A percentile compares a stretch with the other conserved stretches of the same genome.
Evolutionary conservation across 2,329 filamentous ascomycete species (phyloP).

Genomic region (Trichophyton verrucosum): DNA sequence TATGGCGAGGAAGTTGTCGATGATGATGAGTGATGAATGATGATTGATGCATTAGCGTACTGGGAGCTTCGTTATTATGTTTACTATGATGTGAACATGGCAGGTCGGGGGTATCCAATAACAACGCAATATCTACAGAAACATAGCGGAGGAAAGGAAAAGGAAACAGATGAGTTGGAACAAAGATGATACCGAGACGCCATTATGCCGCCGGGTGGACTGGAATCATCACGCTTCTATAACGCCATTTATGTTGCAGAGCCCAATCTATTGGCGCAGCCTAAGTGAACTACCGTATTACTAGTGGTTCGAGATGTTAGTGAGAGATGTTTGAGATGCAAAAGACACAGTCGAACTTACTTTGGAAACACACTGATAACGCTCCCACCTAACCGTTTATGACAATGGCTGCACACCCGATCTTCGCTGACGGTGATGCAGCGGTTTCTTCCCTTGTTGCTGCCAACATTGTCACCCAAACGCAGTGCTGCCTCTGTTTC

Average conservation of each 20-base stretch:
- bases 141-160: slow-evolving; percentile 7
- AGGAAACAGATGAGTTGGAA: not conserved
- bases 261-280: slow-evolving; percentile 48
- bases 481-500: slow-evolving; percentile 60
- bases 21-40: slow-evolving; percentile 29
- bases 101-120: not conserved
- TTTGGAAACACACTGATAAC: slow-evolving; percentile 84
- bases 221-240: slow-evolving; percentile 11
- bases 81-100: not conserved
- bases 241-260: slow-evolving; percentile 14
- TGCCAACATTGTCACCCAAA: slow-evolving; percentile 54
- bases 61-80: not conserved
- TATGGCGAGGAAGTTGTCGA: slow-evolving; percentile 73
- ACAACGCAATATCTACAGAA: slow-evolving; percentile 8
- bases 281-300: slow-evolving; percentile 62
- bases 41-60: slow-evolving; percentile 9
- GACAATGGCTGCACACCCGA: slow-evolving; percentile 78
- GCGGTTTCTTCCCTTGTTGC: slow-evolving; percentile 46
- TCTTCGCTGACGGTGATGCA: slow-evolving; percentile 79
- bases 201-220: not conserved
- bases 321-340: not conserved
- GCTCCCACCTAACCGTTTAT: slow-evolving; percentile 82
- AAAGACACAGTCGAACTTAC: slow-evolving; percentile 35
- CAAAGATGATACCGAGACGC: not conserved
- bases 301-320: slow-evolving; percentile 19